Conservation (phyloP, 768 basidiomycete genomes). For the Sporobolomyces roseus region DNA sequence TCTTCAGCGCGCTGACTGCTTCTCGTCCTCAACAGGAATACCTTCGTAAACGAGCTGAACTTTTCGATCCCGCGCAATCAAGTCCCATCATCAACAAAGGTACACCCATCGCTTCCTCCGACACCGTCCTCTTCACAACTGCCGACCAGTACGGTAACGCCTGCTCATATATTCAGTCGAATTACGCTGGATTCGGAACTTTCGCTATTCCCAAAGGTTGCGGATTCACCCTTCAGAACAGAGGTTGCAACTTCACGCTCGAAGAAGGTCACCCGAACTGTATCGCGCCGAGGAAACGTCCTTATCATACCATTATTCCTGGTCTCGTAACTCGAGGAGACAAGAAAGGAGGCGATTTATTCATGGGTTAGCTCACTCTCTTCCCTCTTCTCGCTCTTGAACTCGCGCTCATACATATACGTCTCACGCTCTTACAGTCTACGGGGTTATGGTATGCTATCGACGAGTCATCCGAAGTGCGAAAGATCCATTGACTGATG, state of each 20-base stretch:
- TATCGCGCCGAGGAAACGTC: conserved; percentile 52
- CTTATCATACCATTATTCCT: conserved; percentile 56
- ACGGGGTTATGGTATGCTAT: conserved; percentile 1
- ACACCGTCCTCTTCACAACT: conserved; percentile 93
- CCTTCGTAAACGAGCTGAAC: conserved; percentile 67
- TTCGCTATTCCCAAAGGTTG: conserved; percentile 85
- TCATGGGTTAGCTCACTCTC: conserved; percentile 55
- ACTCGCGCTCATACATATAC: not conserved
- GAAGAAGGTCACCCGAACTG: conserved; percentile 78
- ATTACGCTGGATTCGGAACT: conserved; percentile 81
- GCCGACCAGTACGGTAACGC: conserved; percentile 52
- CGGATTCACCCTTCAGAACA: conserved; percentile 94
- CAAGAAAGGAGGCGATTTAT: conserved; percentile 58
- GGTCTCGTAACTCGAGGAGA: conserved; percentile 66
- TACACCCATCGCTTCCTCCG: conserved; percentile 74
- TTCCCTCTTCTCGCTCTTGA: not conserved
- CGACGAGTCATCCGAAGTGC: not conserved
- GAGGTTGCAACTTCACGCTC: conserved; percentile 79
- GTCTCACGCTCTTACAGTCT: not conserved
- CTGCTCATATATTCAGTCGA: conserved; percentile 55
- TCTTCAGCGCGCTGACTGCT: conserved; percentile 15
- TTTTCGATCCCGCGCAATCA: conserved; percentile 68
- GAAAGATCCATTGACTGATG: not conserved
- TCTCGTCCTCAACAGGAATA: conserved; percentile 64
- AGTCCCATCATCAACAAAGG: conserved; percentile 68